Evolutionary conservation across 140 eudicot genomes (phyloP), one percentile per base, ranked within the genome.

Genomic region (Cichorium intybus): DNA sequence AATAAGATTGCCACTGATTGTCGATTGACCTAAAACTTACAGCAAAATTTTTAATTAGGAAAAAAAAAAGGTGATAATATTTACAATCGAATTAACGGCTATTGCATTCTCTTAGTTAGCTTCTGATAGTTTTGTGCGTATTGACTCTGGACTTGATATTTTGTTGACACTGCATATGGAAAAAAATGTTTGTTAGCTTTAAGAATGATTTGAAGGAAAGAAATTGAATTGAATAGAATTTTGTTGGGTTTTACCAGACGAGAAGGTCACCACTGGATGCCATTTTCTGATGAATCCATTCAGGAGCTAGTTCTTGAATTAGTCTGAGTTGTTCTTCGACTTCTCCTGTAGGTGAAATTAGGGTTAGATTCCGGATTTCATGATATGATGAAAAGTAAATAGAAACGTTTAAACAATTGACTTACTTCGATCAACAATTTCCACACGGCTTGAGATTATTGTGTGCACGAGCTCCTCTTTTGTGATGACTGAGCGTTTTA

Each of bases 231-330:
- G 1, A 33, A 27, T 24, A 21, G 10, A 3, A 41, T 24, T 48
- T 34, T 15, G 0, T 4, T 2, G 23, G 55, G 61, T 16, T 79
- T 74, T 80, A 84, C 97, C 86, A 73, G 41, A 70, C 14, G 24
- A 90, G 77, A 56, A 68, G 56, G 74, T 80, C 92, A 33, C 97
- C 95, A 24, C 71, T 75, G 12, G 77, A 67, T 57, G 83, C 70
- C 6, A 55, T 28, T 72, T 83, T 81, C 45, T 83, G 83, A 35
- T 77, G 55, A 60, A 92, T 83, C 86, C 86, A 92, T 56, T 88
- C 96, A 3, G 99, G 95, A 70, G 68, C 92, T 14, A 85, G 68
- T 68, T 88, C 95, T 77, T 77, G 82, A 70, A 88, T 72, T 67
- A 92, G 39, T 70, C 76, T 75, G 11, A 92, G 87, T 65, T 85